A percentile compares a stretch with the other conserved stretches of the same genome.
phyloP scores from a whole-genome alignment of 495 filamentous ascomycete species.

The Hyaloscypha variabilis region DNA sequence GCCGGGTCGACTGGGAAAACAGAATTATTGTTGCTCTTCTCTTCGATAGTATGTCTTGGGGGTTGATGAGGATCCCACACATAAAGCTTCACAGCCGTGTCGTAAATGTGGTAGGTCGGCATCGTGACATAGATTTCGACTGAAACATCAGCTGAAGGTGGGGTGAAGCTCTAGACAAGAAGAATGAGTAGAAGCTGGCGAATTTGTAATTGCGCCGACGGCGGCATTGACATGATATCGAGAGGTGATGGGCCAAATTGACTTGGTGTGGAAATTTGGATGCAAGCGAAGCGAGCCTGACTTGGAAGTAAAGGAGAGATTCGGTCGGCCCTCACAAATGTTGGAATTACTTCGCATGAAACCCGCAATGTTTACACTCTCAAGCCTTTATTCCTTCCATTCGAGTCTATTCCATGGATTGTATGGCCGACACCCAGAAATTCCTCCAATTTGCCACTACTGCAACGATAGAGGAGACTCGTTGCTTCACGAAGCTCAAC shows the following conservation, averaged over 20 bases:
- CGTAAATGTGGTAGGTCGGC: conserved; percentile 6
- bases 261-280: too few relatives aligned
- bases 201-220: background rate
- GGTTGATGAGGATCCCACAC: background rate
- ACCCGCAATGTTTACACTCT: too few relatives aligned
- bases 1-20: background rate
- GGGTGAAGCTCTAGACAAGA: background rate
- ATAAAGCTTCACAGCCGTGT: conserved; percentile 6
- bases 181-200: background rate
- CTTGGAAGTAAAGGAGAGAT: too few relatives aligned
- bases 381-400: too few relatives aligned
- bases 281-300: too few relatives aligned
- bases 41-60: background rate
- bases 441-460: too few relatives aligned
- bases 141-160: background rate
- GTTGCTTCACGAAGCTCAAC: background rate
- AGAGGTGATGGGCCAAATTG: background rate
- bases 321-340: too few relatives aligned
- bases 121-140: background rate
- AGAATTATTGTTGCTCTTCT: background rate
- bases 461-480: too few relatives aligned
- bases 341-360: too few relatives aligned
- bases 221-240: background rate
- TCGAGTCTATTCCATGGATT: too few relatives aligned
- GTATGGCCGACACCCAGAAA: too few relatives aligned